Conservation (phyloP, 208 protist species). For the Trypanosomatidae sp. region DNA sequence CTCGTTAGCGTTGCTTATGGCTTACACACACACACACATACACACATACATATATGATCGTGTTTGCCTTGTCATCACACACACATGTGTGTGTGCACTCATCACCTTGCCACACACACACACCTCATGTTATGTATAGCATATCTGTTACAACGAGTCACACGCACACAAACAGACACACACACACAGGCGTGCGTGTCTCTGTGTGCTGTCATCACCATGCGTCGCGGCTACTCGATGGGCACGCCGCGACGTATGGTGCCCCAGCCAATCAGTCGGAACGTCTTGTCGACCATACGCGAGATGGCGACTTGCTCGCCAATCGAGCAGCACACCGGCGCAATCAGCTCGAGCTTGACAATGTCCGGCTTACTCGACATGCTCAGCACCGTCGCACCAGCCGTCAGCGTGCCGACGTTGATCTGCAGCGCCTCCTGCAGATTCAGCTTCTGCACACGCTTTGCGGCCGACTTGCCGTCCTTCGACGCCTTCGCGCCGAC, state of each 20-base stretch:
- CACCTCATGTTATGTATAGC: neutral
- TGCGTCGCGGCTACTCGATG: too few relatives aligned
- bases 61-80: too few relatives aligned
- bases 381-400: slow-evolving; percentile 91
- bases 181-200: too few relatives aligned
- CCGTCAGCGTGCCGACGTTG: slow-evolving; percentile 98
- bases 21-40: neutral
- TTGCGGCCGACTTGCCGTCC: slow-evolving; percentile 29
- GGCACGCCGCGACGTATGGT: slow-evolving; percentile 65
- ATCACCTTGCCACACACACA: neutral
- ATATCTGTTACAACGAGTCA: too few relatives aligned
- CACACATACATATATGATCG: neutral
- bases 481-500: slow-evolving; percentile 77
- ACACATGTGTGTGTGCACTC: neutral
- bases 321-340: slow-evolving; percentile 94
- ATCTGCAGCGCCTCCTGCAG: slow-evolving; percentile 97
- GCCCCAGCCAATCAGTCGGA: slow-evolving; percentile 95
- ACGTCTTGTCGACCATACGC: slow-evolving; percentile 95
- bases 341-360: slow-evolving; percentile 93
- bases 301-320: slow-evolving; percentile 97
- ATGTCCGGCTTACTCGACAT: slow-evolving; percentile 90
- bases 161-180: too few relatives aligned
- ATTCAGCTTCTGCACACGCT: slow-evolving; percentile 91
- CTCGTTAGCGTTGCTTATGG: neutral
- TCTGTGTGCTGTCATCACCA: too few relatives aligned